phyloP scores from a whole-genome alignment of 768 basidiomycete species.

The Leucosporidium yakuticum region DNA sequence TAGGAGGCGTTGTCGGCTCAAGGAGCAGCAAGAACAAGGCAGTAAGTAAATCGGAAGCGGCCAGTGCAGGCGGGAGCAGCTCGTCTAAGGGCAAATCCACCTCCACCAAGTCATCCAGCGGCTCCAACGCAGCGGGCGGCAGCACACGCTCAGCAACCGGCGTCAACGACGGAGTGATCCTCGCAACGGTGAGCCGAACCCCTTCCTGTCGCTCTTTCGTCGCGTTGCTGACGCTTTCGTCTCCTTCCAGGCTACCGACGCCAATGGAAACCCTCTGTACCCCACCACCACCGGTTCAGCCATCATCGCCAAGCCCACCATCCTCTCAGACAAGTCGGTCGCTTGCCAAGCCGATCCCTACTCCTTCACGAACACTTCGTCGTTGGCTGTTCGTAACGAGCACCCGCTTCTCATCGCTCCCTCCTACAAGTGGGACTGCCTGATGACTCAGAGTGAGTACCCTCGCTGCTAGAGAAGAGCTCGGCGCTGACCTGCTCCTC shows the following conservation, averaged over 20 bases:
- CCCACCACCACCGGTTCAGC: conserved; percentile 61
- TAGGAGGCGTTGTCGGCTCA: conserved; percentile 72
- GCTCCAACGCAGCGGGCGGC: neutral
- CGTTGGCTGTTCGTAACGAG: conserved; percentile 61
- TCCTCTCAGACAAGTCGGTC: conserved; percentile 45
- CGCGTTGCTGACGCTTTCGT: neutral
- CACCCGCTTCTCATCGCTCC: conserved; percentile 93
- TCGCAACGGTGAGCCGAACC: neutral
- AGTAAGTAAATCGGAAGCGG: neutral
- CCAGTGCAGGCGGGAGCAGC: too few relatives aligned
- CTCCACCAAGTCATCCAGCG: conserved; percentile 24
- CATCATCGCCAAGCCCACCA: conserved; percentile 49
- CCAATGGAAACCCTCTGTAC: conserved; percentile 36
- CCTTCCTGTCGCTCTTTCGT: neutral
- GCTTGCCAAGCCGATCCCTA: conserved; percentile 78
- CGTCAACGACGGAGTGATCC: neutral
- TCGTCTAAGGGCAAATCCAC: conserved; percentile 33
- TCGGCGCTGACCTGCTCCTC: conserved; percentile 58
- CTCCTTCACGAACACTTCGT: conserved; percentile 47
- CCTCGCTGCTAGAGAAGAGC: conserved; percentile 43
- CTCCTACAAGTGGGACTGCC: conserved; percentile 78
- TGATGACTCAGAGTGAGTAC: conserved; percentile 48
- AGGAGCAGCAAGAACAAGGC: conserved; percentile 49
- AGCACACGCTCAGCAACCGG: conserved; percentile 45
- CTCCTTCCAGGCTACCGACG: conserved; percentile 14